Conservation (phyloP, 1,284 basidiomycete species). For the Spongiforma sp. region DNA sequence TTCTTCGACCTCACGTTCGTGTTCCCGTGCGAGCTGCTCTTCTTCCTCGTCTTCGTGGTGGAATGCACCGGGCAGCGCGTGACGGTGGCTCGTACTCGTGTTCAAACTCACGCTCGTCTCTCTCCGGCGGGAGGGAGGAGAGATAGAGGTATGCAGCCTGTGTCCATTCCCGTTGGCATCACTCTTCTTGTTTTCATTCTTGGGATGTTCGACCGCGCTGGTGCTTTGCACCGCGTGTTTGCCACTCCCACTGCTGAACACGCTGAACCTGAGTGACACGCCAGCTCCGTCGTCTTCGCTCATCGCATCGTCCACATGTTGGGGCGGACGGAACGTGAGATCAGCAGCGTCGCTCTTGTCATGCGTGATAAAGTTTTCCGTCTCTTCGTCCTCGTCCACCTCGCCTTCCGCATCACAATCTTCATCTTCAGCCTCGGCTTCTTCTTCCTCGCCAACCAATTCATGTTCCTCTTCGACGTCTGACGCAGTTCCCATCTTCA, state of each 20-base stretch:
- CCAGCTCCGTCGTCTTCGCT: slow-evolving; percentile 12
- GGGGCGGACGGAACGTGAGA: slow-evolving; percentile 18
- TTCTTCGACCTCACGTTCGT: slow-evolving; percentile 39
- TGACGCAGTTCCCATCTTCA: slow-evolving; percentile 31
- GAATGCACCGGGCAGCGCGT: slow-evolving; percentile 31
- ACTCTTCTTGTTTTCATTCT: not conserved
- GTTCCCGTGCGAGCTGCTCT: slow-evolving; percentile 15
- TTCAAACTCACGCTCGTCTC: slow-evolving; percentile 9
- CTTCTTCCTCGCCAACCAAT: slow-evolving; percentile 2
- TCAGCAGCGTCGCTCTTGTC: slow-evolving; percentile 26
- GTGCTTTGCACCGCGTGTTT: slow-evolving; percentile 5
- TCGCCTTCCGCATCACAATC: slow-evolving; percentile 19
- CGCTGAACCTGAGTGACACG: slow-evolving; percentile 32
- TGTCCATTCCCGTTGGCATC: not conserved
- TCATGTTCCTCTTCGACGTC: slow-evolving; percentile 22
- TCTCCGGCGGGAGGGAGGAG: slow-evolving; percentile 10
- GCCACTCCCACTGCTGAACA: slow-evolving; percentile 34
- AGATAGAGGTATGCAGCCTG: slow-evolving; percentile 5
- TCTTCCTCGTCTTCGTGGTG: slow-evolving; percentile 25
- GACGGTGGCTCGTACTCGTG: slow-evolving; percentile 9
- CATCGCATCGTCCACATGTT: slow-evolving; percentile 21
- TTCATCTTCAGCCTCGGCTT: slow-evolving; percentile 11
- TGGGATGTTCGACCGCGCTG: not conserved
- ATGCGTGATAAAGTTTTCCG: slow-evolving; percentile 27
- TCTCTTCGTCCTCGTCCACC: slow-evolving; percentile 19